A percentile compares a stretch with the other conserved stretches of the same genome.
Evolutionary conservation across 768 basidiomycete species (phyloP).

Genomic region (Leucocoprinus leucothites): DNA sequence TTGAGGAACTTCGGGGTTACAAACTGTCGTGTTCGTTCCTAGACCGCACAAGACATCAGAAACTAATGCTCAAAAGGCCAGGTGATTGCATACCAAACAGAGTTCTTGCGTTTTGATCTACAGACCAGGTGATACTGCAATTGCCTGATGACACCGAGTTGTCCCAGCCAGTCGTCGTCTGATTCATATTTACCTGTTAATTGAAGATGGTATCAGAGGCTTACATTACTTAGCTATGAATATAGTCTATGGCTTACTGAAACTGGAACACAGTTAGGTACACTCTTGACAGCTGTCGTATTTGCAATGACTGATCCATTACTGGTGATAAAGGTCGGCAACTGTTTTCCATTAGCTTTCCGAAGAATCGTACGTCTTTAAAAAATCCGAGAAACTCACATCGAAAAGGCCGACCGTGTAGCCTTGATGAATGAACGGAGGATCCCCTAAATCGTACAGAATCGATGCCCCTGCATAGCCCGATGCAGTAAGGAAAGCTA

Average conservation of each 20-base stretch:
- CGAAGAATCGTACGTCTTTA: background rate
- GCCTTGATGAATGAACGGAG: conserved; percentile 41
- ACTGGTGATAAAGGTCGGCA: conserved; percentile 29
- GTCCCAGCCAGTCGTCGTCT: conserved; percentile 34
- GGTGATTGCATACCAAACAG: conserved; percentile 38
- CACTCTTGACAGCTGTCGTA: conserved; percentile 44
- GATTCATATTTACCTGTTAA: conserved; percentile 35
- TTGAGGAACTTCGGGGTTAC: conserved; percentile 21
- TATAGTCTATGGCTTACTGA: conserved; percentile 23
- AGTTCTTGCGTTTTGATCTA: conserved; percentile 33
- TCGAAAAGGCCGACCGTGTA: conserved; percentile 48
- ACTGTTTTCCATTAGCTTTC: conserved; percentile 21
- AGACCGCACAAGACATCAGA: background rate
- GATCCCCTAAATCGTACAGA: conserved; percentile 40
- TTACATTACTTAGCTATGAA: background rate
- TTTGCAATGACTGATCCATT: conserved; percentile 51
- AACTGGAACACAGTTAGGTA: conserved; percentile 39
- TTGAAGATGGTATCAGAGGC: background rate
- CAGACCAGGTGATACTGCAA: conserved; percentile 38
- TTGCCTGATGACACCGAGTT: conserved; percentile 37
- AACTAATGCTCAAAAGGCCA: background rate
- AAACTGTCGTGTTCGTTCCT: conserved; percentile 30
- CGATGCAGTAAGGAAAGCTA: conserved; percentile 52
- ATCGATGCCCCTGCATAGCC: conserved; percentile 51
- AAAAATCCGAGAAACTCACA: conserved; percentile 25